These are phyloP conservation scores for Annona squamosa DNA, from an alignment of 164 flowering plant species.

Conservation along the genomic window DNA sequence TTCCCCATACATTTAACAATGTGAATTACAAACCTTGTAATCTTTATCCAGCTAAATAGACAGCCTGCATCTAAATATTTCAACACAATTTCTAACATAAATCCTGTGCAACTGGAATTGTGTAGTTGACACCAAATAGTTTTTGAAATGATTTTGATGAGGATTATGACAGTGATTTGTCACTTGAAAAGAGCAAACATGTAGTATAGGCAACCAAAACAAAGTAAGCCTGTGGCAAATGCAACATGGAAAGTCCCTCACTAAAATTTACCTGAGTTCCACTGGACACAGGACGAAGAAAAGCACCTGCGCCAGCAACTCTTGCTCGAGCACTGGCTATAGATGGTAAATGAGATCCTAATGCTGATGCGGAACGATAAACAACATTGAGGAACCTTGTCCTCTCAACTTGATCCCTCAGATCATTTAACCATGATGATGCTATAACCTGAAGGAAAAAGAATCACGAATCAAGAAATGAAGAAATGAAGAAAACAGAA, in stretches of 20 bases:
- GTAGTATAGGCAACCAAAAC: neutral
- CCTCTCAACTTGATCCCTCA: conserved; percentile 85
- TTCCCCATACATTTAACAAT: too few species aligned
- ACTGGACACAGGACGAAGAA: conserved; percentile 79
- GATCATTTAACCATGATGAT: conserved; percentile 91
- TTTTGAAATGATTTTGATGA: too few species aligned
- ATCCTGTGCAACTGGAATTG: too few species aligned
- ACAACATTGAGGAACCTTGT: conserved; percentile 76
- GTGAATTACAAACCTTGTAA: too few species aligned
- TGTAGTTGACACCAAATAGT: too few species aligned
- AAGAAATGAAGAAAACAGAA: neutral
- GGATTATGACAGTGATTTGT: neutral
- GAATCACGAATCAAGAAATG: neutral
- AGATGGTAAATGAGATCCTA: conserved; percentile 85
- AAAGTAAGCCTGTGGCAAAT: neutral
- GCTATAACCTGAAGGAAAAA: conserved; percentile 65
- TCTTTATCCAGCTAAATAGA: too few species aligned
- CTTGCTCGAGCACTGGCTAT: conserved; percentile 80
- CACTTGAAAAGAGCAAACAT: neutral
- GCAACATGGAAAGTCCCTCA: neutral
- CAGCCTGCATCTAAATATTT: too few species aligned
- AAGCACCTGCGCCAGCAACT: conserved; percentile 87
- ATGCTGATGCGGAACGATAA: conserved; percentile 86
- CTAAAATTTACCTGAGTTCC: conserved; percentile 65
- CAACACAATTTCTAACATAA: too few species aligned